Evolutionary conservation across 768 basidiomycete species (phyloP).

Genomic region (Lentinus brumalis): DNA sequence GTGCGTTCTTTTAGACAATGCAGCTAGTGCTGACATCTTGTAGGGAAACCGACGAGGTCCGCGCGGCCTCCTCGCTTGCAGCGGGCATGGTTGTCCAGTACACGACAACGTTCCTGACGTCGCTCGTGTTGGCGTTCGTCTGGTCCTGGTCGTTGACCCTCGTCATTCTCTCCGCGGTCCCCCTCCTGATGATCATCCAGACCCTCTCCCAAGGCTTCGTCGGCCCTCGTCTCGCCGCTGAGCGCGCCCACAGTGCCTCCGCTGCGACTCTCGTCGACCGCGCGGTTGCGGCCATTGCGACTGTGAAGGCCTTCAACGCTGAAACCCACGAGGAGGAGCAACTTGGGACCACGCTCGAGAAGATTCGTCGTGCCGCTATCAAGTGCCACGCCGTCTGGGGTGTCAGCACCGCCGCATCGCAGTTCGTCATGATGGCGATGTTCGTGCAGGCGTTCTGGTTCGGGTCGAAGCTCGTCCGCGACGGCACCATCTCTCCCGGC

Average conservation of each 20-base stretch:
- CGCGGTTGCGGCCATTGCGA: slow-evolving; percentile 73
- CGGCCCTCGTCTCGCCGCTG: slow-evolving; percentile 63
- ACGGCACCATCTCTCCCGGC: slow-evolving; percentile 67
- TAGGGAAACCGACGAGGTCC: slow-evolving; percentile 95
- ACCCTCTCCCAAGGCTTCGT: slow-evolving; percentile 70
- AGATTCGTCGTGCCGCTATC: slow-evolving; percentile 48
- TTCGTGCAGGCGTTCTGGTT: slow-evolving; percentile 99
- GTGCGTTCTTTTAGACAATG: slow-evolving; percentile 1
- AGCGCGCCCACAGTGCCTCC: slow-evolving; percentile 66
- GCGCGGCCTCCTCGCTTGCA: slow-evolving; percentile 79
- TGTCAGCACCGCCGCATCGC: slow-evolving; percentile 60
- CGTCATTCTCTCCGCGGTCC: slow-evolving; percentile 90
- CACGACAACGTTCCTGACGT: slow-evolving; percentile 74
- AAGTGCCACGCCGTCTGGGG: slow-evolving; percentile 77
- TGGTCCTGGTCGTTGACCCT: slow-evolving; percentile 84
- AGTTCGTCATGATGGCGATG: slow-evolving; percentile 87
- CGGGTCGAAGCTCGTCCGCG: slow-evolving; percentile 84
- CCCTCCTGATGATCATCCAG: slow-evolving; percentile 77
- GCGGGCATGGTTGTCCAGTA: slow-evolving; percentile 81
- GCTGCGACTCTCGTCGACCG: slow-evolving; percentile 83
- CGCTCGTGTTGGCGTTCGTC: slow-evolving; percentile 79
- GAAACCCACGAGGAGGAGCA: slow-evolving; percentile 53
- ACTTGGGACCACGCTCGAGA: slow-evolving; percentile 46
- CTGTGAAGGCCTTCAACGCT: slow-evolving; percentile 93
- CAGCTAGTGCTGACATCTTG: neutral